Conservation (phyloP, 805 yeast genomes). For the Candida glaebosa region DNA sequence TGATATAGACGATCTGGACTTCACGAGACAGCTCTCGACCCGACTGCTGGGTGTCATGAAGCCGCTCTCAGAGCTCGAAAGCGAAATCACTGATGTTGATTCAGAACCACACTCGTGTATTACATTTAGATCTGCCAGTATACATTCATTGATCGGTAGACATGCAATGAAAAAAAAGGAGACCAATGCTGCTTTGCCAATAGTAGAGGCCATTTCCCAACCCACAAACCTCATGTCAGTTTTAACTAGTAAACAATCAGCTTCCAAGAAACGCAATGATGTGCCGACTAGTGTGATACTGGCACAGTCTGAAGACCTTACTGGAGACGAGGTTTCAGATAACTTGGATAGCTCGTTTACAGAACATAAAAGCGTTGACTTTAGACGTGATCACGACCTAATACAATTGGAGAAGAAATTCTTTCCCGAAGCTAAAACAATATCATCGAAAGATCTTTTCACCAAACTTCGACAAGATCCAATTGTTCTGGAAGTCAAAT, state of each 20-base stretch:
- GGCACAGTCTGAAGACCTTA: slow-evolving; percentile 1
- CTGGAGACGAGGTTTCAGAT: slow-evolving; percentile 7
- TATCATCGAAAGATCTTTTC: slow-evolving; percentile 4
- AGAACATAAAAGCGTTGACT: slow-evolving; percentile 11
- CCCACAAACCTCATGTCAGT: not conserved
- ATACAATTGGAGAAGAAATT: slow-evolving; percentile 20
- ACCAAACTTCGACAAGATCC: not conserved
- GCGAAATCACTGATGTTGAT: slow-evolving; percentile 12
- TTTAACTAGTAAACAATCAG: not conserved
- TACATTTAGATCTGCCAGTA: not conserved
- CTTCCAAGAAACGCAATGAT: not conserved
- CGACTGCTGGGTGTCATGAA: not conserved
- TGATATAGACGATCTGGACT: not conserved
- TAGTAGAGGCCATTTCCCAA: no score
- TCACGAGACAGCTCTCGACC: not conserved
- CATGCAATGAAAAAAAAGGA: not conserved
- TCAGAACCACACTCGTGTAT: slow-evolving; percentile 3
- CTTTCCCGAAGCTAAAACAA: slow-evolving; percentile 3
- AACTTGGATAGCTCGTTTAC: slow-evolving; percentile 11
- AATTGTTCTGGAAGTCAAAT: not conserved
- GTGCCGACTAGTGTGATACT: not conserved
- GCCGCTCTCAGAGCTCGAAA: slow-evolving; percentile 3
- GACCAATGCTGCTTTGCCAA: no score
- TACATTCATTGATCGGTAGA: not conserved
- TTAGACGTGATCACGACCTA: slow-evolving; percentile 16